A percentile compares a stretch with the other conserved stretches of the same genome.
Conservation (phyloP, 2,329 filamentous ascomycete genomes). For the Phyllosticta paracitricarpa region DNA sequence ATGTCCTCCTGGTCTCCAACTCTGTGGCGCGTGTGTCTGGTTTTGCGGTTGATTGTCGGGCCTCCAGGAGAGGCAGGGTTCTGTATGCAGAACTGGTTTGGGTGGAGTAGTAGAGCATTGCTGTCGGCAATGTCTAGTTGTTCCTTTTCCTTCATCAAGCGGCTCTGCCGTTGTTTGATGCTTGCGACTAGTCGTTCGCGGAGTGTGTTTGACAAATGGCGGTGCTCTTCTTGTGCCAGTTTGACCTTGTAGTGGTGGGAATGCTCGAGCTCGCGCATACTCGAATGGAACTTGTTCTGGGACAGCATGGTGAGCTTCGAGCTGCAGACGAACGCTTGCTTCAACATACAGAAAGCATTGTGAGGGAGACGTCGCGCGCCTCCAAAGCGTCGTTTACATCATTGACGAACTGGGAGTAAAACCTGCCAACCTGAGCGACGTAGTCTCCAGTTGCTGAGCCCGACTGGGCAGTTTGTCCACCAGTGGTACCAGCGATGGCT, state of each 20-base stretch:
- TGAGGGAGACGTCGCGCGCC: constrained; percentile 72
- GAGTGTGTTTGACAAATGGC: constrained; percentile 47
- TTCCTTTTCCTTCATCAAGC: constrained; percentile 55
- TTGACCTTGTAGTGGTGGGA: constrained; percentile 50
- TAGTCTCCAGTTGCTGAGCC: constrained; percentile 56
- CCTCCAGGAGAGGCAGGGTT: constrained; percentile 55
- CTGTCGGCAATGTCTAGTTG: constrained; percentile 57
- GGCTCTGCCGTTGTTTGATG: constrained; percentile 46
- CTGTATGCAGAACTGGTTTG: constrained; percentile 56
- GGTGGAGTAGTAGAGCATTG: constrained; percentile 54
- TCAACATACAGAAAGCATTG: constrained; percentile 62
- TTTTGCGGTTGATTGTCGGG: constrained; percentile 51
- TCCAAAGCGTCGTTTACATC: constrained; percentile 84
- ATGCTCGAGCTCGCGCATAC: constrained; percentile 45
- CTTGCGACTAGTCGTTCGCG: constrained; percentile 51
- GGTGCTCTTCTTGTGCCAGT: constrained; percentile 54
- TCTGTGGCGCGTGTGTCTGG: constrained; percentile 49
- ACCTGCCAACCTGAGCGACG: constrained; percentile 57
- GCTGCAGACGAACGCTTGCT: background rate
- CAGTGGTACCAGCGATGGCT: constrained; percentile 39
- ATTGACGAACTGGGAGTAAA: constrained; percentile 76
- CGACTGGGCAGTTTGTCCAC: constrained; percentile 30
- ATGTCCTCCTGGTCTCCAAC: constrained; percentile 40
- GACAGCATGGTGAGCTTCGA: constrained; percentile 13
- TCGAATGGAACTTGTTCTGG: constrained; percentile 48